Evolutionary conservation across 306 rosid species (phyloP).

Genomic region (Senna tora): DNA sequence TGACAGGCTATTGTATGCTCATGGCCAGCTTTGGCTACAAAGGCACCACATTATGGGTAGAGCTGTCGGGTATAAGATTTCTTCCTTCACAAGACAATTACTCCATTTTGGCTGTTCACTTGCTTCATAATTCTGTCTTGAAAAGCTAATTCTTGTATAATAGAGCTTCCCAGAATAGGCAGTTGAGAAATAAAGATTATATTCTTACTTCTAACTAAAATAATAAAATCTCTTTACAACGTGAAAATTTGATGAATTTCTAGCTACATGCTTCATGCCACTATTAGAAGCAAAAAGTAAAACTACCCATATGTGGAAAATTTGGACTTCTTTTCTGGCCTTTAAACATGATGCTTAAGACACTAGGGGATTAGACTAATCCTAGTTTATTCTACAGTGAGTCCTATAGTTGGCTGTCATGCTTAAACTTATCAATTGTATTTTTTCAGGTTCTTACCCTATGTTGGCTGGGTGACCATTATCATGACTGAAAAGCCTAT

Average conservation of each 20-base stretch:
- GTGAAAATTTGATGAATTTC: not conserved
- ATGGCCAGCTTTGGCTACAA: constrained; percentile 92
- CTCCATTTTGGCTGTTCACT: constrained; percentile 10
- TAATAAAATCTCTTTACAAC: constrained; percentile 3
- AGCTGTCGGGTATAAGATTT: constrained; percentile 79
- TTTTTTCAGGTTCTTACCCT: constrained; percentile 80
- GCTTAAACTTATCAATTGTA: constrained; percentile 4
- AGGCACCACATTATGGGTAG: constrained; percentile 95
- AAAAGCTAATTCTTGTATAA: not conserved
- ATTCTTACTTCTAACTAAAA: constrained; percentile 8
- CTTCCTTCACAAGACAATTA: constrained; percentile 8
- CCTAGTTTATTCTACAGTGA: not conserved
- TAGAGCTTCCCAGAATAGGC: not conserved
- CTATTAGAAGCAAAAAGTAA: not conserved
- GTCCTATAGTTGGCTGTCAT: too few relatives aligned
- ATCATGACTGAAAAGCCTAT: constrained; percentile 95
- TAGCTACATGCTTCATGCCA: constrained; percentile 5
- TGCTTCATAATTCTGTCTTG: constrained; percentile 4
- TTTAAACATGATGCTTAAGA: not conserved
- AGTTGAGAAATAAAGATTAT: constrained; percentile 9
- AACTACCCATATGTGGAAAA: constrained; percentile 7
- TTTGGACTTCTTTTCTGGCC: constrained; percentile 16
- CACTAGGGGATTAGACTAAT: not conserved
- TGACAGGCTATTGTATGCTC: constrained; percentile 89
- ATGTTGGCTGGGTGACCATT: constrained; percentile 95